Base-by-base conservation (phyloP, 129 eudicot genomes). In the Dittrichia graveolens region DNA sequence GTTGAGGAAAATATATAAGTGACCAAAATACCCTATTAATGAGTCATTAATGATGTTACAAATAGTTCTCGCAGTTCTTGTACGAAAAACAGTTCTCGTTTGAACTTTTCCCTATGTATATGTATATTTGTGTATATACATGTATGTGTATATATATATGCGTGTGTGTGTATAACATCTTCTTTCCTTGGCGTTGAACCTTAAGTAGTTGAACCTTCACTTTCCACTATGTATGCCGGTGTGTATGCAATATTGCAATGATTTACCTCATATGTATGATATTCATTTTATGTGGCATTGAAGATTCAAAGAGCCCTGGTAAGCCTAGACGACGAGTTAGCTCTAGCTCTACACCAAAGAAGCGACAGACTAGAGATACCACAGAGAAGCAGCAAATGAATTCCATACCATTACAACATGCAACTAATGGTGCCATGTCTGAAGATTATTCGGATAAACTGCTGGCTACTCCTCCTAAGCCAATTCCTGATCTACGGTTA, bases 401-500 rank as follows among this genome's bases (percentile, higher is more conserved):
- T 70, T 47, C 78, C 40, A 83, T 85, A 50, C 85, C 95, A 7
- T 76, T 39, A 19, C 83, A 75, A 72, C 85, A 45, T 16, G 53
- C 47, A 58, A 58, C 54, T 69, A 74, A 69, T 56, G 75, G 69
- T 69, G 82, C 79, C 48, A 18, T 59, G 59, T 78, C 71, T 74
- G 86, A 78, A 47, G 61, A 71, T 74, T 71, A 53, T 47, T 79
- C 41, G n/a, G 76, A 68, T 40, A 79, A 78, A 52, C 39, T 75
- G 76, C 68, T 79, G 64, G 76, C 81, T 66, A 82, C 76, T 43
- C 83, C 80, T n/a, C 55, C 82, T 39, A 88, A 71, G 73, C 67
- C 79, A 44, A 50, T 87, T 75, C 99, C 99, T 61, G 84, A 94
- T 88, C 69, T 90, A 59, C 79, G 97, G 66, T 78, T 88, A 75